Percentiles rank a stretch among this genome's conserved stretches.
phyloP scores from a whole-genome alignment of 495 filamentous ascomycete species.

The Aspergillus funiculosus region DNA sequence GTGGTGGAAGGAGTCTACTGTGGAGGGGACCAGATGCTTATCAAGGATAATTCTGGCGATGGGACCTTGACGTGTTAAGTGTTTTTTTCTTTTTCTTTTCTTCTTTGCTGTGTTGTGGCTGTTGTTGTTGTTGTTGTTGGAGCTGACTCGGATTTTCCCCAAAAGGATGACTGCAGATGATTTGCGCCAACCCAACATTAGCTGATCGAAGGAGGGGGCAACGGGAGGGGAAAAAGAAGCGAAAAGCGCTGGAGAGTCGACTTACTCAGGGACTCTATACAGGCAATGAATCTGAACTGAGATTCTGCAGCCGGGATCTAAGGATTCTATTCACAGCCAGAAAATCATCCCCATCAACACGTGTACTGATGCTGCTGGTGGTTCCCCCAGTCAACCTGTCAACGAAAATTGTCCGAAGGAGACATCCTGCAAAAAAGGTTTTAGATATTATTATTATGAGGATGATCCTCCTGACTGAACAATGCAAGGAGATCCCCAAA shows the following conservation, averaged over 20 bases:
- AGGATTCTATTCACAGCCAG: conserved; percentile 7
- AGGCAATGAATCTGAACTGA: no score
- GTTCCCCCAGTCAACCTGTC: background rate
- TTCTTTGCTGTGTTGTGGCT: background rate
- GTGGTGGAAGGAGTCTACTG: no score
- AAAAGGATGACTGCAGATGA: conserved; percentile 18
- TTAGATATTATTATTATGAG: no score
- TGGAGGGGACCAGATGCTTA: no score
- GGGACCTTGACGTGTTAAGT: no score
- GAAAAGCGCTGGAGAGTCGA: background rate
- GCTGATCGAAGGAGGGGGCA: conserved; percentile 5
- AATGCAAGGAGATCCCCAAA: conserved; percentile 12
- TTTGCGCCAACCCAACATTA: conserved; percentile 18
- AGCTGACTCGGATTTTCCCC: background rate
- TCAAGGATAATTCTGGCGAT: no score
- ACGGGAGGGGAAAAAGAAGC: conserved; percentile 5
- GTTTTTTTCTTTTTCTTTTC: no score
- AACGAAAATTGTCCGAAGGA: background rate
- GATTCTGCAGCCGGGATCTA: background rate
- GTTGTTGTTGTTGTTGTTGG: conserved; percentile 9
- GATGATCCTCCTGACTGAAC: background rate
- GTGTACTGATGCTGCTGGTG: conserved; percentile 11
- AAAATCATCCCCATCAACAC: conserved; percentile 9
- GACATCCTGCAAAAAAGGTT: background rate
- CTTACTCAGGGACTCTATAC: no score